Evolutionary conservation across 2,329 filamentous ascomycete species (phyloP).

Genomic region (Aspergillus fijiensis): DNA sequence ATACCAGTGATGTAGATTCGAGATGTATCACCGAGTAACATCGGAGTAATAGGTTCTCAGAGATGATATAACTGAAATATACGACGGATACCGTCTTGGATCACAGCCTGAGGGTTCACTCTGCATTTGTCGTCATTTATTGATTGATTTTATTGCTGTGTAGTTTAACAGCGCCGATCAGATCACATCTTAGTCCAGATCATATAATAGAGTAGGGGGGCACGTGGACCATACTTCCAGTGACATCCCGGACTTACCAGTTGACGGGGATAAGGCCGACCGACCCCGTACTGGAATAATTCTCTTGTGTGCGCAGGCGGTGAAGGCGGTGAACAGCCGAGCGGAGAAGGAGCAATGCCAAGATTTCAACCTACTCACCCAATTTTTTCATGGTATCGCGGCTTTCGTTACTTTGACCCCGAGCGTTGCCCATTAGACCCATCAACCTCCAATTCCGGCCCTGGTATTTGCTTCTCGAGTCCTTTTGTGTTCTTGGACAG

Average conservation of each 20-base stretch:
- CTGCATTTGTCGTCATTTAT: neutral
- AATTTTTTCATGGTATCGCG: constrained; percentile 39
- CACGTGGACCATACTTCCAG: no score
- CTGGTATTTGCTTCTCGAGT: constrained; percentile 3
- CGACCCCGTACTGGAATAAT: neutral
- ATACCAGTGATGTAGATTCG: neutral
- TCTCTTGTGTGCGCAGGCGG: constrained; percentile 15
- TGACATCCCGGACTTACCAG: neutral
- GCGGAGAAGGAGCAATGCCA: constrained; percentile 36
- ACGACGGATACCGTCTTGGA: neutral
- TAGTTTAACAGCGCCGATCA: no score
- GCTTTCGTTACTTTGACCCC: constrained; percentile 19
- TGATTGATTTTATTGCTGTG: no score
- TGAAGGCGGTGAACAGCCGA: constrained; percentile 28
- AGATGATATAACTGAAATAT: neutral
- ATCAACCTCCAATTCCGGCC: constrained; percentile 14
- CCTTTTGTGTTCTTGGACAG: neutral
- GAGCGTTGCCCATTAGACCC: constrained; percentile 14
- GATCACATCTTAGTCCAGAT: no score
- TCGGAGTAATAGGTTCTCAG: neutral
- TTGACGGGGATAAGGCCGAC: neutral
- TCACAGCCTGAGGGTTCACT: neutral
- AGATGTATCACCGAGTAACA: no score
- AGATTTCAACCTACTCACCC: constrained; percentile 40
- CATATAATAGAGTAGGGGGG: no score